Conservation (phyloP, 768 basidiomycete species). For the Suillus ampliporus region DNA sequence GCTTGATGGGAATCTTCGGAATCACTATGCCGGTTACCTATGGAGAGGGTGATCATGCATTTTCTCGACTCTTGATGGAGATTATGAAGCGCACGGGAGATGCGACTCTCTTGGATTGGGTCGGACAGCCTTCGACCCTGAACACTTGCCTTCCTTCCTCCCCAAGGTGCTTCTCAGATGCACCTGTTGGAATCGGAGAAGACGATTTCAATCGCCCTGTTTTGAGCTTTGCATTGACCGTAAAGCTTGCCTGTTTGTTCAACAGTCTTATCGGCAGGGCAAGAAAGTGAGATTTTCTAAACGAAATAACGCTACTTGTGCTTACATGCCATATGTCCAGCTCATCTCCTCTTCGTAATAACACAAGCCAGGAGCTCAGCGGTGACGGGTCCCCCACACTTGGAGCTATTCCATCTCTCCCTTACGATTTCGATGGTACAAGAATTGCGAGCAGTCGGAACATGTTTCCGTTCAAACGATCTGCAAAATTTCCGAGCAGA, state of each 20-base stretch:
- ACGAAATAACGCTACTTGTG: neutral
- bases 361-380: neutral
- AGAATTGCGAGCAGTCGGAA: neutral
- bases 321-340: neutral
- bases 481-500: neutral
- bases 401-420: too few relatives aligned
- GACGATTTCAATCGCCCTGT: neutral
- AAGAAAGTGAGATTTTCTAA: neutral
- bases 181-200: neutral
- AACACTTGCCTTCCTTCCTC: constrained; percentile 13
- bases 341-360: neutral
- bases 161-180: constrained; percentile 13
- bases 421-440: neutral
- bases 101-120: constrained; percentile 13
- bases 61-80: constrained; percentile 19
- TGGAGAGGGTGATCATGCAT: constrained; percentile 24
- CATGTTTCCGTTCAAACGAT: neutral
- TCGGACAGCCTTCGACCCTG: constrained; percentile 9
- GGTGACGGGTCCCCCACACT: too few relatives aligned
- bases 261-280: neutral
- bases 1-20: constrained; percentile 17
- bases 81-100: constrained; percentile 2
- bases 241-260: neutral
- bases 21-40: constrained; percentile 17
- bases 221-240: neutral